These are phyloP conservation scores for Russula brevipes DNA, from an alignment of 768 basidiomycete genomes.

Conservation along the genomic window DNA sequence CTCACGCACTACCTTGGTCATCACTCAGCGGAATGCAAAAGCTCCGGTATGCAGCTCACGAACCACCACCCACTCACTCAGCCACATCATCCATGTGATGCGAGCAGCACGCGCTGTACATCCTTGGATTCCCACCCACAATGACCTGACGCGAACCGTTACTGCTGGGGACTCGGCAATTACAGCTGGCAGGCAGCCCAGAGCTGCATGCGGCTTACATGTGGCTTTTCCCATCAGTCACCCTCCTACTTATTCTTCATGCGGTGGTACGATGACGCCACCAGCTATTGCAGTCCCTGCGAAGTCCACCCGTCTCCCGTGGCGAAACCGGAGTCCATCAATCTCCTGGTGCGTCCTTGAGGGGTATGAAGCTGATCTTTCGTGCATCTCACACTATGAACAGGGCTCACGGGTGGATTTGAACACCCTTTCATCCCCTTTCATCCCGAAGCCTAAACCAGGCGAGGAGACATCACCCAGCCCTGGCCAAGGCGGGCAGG, in stretches of 20 bases:
- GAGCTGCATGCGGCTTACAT: conserved; percentile 18
- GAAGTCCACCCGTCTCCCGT: conserved; percentile 16
- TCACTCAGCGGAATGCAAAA: conserved; percentile 37
- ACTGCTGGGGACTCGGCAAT: conserved; percentile 26
- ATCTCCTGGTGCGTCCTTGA: background rate
- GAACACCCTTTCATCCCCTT: conserved; percentile 71
- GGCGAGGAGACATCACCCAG: conserved; percentile 1
- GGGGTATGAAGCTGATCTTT: background rate
- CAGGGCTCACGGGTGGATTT: conserved; percentile 48
- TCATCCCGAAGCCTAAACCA: conserved; percentile 43
- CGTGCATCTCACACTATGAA: background rate
- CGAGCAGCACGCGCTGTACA: conserved; percentile 36
- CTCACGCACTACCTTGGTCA: conserved; percentile 27
- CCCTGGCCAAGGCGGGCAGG: conserved; percentile 19
- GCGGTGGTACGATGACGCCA: background rate
- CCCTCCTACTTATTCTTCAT: background rate
- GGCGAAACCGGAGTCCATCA: background rate
- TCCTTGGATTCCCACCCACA: conserved; percentile 35
- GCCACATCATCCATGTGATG: conserved; percentile 31
- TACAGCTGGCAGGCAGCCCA: conserved; percentile 24
- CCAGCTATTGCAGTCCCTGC: background rate
- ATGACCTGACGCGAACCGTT: conserved; percentile 27
- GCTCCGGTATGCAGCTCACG: conserved; percentile 69
- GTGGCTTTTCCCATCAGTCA: conserved; percentile 22
- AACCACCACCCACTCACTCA: conserved; percentile 47